phyloP scores from a whole-genome alignment of 495 filamentous ascomycete genomes.

The Penicillium lagena region DNA sequence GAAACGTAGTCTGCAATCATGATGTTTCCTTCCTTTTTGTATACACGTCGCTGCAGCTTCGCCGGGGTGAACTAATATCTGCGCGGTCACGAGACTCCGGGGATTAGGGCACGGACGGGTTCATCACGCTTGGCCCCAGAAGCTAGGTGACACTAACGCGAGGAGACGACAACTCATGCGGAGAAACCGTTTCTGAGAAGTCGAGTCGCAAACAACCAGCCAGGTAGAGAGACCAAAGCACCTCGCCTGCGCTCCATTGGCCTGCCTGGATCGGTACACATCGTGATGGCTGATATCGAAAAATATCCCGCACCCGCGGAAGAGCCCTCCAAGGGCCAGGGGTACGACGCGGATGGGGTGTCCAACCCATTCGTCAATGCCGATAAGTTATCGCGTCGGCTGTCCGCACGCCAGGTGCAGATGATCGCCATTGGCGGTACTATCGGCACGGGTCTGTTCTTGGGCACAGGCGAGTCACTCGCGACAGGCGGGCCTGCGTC shows the following conservation, averaged over 20 bases:
- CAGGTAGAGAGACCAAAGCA: no score
- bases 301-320: constrained; percentile 10
- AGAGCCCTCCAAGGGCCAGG: constrained; percentile 7
- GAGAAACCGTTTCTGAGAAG: background rate
- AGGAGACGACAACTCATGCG: background rate
- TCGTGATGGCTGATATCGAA: constrained; percentile 17
- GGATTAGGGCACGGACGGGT: background rate
- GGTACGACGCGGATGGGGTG: background rate
- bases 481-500: constrained; percentile 55
- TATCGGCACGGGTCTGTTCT: constrained; percentile 61
- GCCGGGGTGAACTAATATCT: no score
- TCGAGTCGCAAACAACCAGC: background rate
- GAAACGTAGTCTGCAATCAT: no score
- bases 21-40: no score
- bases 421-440: constrained; percentile 60
- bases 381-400: constrained; percentile 27
- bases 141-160: background rate
- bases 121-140: background rate
- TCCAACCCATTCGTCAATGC: constrained; percentile 15
- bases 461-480: constrained; percentile 54
- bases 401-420: constrained; percentile 49
- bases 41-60: no score
- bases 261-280: background rate
- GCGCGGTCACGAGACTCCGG: background rate
- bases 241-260: no score